Base-by-base conservation (phyloP, 2,329 filamentous ascomycete genomes). In the Cladosporium phlei region DNA sequence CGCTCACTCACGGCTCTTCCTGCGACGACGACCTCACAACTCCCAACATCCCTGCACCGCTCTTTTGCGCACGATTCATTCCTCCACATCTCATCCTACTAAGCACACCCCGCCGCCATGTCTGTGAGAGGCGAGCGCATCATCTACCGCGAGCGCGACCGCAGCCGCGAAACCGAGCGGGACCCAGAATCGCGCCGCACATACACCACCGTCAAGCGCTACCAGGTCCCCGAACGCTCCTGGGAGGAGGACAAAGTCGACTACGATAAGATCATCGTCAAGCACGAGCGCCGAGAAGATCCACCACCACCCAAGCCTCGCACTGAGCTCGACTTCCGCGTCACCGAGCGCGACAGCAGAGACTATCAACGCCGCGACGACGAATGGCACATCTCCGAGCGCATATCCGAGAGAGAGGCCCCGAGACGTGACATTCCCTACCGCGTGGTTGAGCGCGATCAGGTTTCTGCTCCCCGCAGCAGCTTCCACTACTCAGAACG, bases 181-280 rank as follows among this genome's bases (percentile, higher is more conserved):
- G 54, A 61, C 29, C 54, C 57, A 42, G 59, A 59, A 42, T 33
- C 39, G 20, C 47, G 66, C 66, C 50, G 69, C 44, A 70, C 66
- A 52, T 76, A 73, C 57, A 77, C 74, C 53, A 78, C 75, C 5
- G 74, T 82, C 55, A 79, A 78, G 60, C 77, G 79, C 57, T 83
- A 83, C 68, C 71, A 72, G 51, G 63, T 75, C n/a, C 73, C 74
- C 39, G 73, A 77, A 44, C 66, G 66, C 48, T 52, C 51, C 10
- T 52, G 58, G 24, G 55, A 55, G 25, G 56, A 60, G 17, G 69
- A 71, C 49, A 59, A 58, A 17, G 61, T 59, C 22, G 68, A 69
- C 55, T 68, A 72, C 51, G 66, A 72, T 43, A 72, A 76, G 55
- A 72, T 74, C 54, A 68, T 72, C 47, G 69, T 78, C 50, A 67